Percentiles rank a stretch among this genome's conserved stretches.
These are phyloP conservation scores for Anisodus tanguticus DNA, from an alignment of 257 asterid species.

Conservation along the genomic window DNA sequence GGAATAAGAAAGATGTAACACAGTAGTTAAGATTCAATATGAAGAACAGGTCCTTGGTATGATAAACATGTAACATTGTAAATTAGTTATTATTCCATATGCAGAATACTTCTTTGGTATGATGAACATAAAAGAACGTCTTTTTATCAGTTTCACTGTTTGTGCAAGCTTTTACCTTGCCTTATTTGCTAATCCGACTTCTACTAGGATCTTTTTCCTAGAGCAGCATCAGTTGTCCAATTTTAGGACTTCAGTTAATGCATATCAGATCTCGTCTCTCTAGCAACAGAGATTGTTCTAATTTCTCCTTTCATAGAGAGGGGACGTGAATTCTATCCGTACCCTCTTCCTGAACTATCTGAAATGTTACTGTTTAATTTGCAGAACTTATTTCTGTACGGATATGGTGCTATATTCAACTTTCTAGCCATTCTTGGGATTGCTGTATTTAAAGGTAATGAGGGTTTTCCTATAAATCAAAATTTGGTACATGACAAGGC, in stretches of 20 bases:
- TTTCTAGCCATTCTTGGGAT: slow-evolving; percentile 82
- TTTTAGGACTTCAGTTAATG: slow-evolving; percentile 1
- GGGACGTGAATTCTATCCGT: background rate
- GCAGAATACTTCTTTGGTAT: background rate
- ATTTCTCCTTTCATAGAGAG: slow-evolving; percentile 19
- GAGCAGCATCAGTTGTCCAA: slow-evolving; percentile 23
- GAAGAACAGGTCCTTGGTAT: background rate
- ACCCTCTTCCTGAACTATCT: slow-evolving; percentile 20
- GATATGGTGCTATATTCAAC: slow-evolving; percentile 98
- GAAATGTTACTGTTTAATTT: slow-evolving; percentile 24
- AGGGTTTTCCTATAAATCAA: slow-evolving; percentile 15
- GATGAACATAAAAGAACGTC: background rate
- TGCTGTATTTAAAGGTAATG: slow-evolving; percentile 73
- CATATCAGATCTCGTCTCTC: slow-evolving; percentile 8
- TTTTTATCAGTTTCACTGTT: slow-evolving; percentile 19
- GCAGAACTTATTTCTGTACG: slow-evolving; percentile 96
- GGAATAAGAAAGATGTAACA: slow-evolving; percentile 11
- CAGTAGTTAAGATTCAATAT: background rate
- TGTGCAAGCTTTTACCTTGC: slow-evolving; percentile 8
- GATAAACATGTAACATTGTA: slow-evolving; percentile 7
- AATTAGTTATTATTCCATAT: background rate
- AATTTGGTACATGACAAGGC: background rate
- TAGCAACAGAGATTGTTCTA: background rate
- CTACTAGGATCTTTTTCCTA: slow-evolving; percentile 16
- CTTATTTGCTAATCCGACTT: background rate